A percentile compares a stretch with the other conserved stretches of the same genome.
These are phyloP conservation scores for Aaosphaeria arxii DNA, from an alignment of 2,329 filamentous ascomycete species.

Conservation along the genomic window DNA sequence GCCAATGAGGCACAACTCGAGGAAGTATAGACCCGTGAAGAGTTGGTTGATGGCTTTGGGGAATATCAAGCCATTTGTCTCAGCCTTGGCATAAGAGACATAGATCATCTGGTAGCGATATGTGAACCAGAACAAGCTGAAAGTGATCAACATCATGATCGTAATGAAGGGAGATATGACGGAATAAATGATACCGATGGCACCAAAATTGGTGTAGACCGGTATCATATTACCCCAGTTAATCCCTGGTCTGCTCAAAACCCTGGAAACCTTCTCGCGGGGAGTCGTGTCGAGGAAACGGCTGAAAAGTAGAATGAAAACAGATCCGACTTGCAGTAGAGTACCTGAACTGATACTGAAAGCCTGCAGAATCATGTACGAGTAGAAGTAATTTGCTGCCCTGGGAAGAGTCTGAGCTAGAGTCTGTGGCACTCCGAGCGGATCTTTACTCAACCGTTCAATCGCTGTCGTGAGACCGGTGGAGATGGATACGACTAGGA, in stretches of 20 bases:
- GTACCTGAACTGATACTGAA: slow-evolving; percentile 88
- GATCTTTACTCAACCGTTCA: slow-evolving; percentile 61
- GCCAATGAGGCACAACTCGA: slow-evolving; percentile 87
- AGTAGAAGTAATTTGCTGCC: slow-evolving; percentile 96
- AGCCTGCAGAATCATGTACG: slow-evolving; percentile 94
- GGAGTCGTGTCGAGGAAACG: slow-evolving; percentile 80
- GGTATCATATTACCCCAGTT: slow-evolving; percentile 95
- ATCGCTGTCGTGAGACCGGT: slow-evolving; percentile 68
- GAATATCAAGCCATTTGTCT: slow-evolving; percentile 90
- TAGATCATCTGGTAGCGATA: slow-evolving; percentile 98
- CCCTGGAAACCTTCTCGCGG: slow-evolving; percentile 78
- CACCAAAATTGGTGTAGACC: slow-evolving; percentile 93
- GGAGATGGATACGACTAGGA: slow-evolving; percentile 86
- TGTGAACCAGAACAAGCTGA: slow-evolving; percentile 86
- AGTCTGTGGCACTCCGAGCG: slow-evolving; percentile 65
- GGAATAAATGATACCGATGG: slow-evolving; percentile 85
- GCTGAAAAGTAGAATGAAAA: slow-evolving; percentile 76
- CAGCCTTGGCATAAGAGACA: slow-evolving; percentile 81
- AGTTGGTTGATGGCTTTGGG: slow-evolving; percentile 92
- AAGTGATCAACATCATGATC: slow-evolving; percentile 90
- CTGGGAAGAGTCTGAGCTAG: slow-evolving; percentile 79
- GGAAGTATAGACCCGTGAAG: slow-evolving; percentile 90
- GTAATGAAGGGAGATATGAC: slow-evolving; percentile 88
- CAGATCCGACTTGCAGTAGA: slow-evolving; percentile 75
- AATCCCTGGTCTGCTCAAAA: slow-evolving; percentile 73